These are phyloP conservation scores for Colletotrichum echinochloae DNA, from an alignment of 2,329 filamentous ascomycete genomes.

Conservation along the genomic window DNA sequence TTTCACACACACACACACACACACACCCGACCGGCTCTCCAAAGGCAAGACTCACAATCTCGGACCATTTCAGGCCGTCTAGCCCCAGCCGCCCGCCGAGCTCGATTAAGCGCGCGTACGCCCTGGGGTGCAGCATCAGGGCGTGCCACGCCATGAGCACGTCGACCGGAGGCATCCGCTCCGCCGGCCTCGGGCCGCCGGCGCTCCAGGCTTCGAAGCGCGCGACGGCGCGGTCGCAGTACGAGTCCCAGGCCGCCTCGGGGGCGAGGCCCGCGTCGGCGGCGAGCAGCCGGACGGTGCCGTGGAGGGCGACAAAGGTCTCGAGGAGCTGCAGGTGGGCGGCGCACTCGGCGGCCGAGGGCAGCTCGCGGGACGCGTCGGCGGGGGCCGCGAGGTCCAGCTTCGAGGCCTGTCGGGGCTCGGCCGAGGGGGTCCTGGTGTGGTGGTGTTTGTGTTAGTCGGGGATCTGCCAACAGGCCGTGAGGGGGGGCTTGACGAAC, in stretches of 20 bases:
- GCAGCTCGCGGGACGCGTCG: conserved; percentile 33
- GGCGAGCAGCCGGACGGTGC: conserved; percentile 41
- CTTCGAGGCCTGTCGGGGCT: conserved; percentile 20
- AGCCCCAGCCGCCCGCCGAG: conserved; percentile 28
- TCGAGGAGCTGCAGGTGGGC: conserved; percentile 72
- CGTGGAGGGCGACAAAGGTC: conserved; percentile 66
- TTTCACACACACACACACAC: background rate
- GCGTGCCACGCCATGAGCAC: conserved; percentile 54
- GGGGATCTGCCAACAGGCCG: background rate
- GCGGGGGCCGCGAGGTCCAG: background rate
- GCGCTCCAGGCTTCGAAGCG: conserved; percentile 43
- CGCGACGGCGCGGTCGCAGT: conserved; percentile 45
- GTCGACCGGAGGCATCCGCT: conserved; percentile 45
- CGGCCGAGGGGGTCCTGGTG: conserved; percentile 8
- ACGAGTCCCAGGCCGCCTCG: conserved; percentile 45
- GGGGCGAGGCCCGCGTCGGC: conserved; percentile 14
- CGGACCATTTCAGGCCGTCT: conserved; percentile 29
- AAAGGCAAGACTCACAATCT: conserved; percentile 19
- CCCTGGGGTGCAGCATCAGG: conserved; percentile 49
- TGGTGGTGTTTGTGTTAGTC: background rate
- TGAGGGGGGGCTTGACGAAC: conserved; percentile 4
- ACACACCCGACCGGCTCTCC: background rate
- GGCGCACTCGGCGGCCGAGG: conserved; percentile 54
- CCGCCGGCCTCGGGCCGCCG: background rate
- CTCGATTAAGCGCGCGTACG: conserved; percentile 30